phyloP scores from a whole-genome alignment of 192 early-diverging fungal genomes.

The Pilobolus umbonatus region DNA sequence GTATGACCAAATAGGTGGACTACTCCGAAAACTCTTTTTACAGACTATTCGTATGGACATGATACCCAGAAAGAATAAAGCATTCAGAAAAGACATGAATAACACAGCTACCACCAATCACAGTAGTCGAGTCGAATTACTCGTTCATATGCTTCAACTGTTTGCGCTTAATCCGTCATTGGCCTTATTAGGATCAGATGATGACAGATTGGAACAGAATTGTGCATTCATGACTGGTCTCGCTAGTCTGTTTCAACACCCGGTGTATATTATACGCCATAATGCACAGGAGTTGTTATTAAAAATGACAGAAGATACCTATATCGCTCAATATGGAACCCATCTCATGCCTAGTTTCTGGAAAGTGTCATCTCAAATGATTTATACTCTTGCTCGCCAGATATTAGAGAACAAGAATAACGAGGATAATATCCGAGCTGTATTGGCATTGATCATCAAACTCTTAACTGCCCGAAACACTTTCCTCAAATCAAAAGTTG shows the following conservation, averaged over 20 bases:
- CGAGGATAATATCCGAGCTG: slow-evolving; percentile 53
- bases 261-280: slow-evolving; percentile 6
- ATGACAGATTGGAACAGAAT: slow-evolving; percentile 60
- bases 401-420: slow-evolving; percentile 66
- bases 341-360: slow-evolving; percentile 64
- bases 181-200: slow-evolving; percentile 50
- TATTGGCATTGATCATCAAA: slow-evolving; percentile 57
- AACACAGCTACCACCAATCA: slow-evolving; percentile 31
- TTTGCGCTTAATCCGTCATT: slow-evolving; percentile 68
- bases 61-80: slow-evolving; percentile 27
- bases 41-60: slow-evolving; percentile 37
- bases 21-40: slow-evolving; percentile 58
- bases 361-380: slow-evolving; percentile 54
- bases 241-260: slow-evolving; percentile 37
- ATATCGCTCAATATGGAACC: slow-evolving; percentile 77
- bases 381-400: slow-evolving; percentile 61
- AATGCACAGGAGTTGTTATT: slow-evolving; percentile 61
- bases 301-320: slow-evolving; percentile 57
- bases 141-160: slow-evolving; percentile 65
- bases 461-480: slow-evolving; percentile 51
- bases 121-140: slow-evolving; percentile 69
- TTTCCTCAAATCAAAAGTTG: slow-evolving; percentile 45
- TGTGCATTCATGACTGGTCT: slow-evolving; percentile 63
- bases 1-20: slow-evolving; percentile 51
- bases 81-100: slow-evolving; percentile 22